These are phyloP conservation scores for Penicillium canescens DNA, from an alignment of 495 filamentous ascomycete species.

Conservation along the genomic window DNA sequence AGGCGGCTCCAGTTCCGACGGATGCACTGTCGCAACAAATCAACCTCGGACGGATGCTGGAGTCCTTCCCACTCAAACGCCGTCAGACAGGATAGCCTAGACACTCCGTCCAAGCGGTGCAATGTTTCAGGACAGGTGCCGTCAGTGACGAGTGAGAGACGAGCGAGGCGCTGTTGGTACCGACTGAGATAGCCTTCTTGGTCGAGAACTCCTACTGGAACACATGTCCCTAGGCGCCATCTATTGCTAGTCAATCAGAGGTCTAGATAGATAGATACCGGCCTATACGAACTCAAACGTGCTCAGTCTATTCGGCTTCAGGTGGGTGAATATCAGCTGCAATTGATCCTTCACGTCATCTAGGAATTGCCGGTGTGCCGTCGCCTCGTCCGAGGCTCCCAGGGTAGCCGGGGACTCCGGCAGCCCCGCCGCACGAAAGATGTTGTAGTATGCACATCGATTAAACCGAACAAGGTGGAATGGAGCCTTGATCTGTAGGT, in stretches of 20 bases:
- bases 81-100: neutral
- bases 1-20: conserved; percentile 3
- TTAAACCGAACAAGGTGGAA: conserved; percentile 10
- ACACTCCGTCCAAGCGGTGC: neutral
- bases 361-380: conserved; percentile 11
- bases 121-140: conserved; percentile 4
- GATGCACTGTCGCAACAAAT: conserved; percentile 5
- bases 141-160: conserved; percentile 10
- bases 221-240: conserved; percentile 11
- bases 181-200: neutral
- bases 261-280: neutral
- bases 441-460: conserved; percentile 8
- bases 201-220: conserved; percentile 8
- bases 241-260: conserved; percentile 3
- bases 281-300: conserved; percentile 2
- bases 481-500: conserved; percentile 7
- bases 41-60: conserved; percentile 6
- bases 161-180: neutral
- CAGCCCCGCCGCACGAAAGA: conserved; percentile 1
- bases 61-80: conserved; percentile 11
- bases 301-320: conserved; percentile 4
- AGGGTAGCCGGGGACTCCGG: neutral
- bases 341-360: conserved; percentile 11
- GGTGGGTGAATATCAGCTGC: neutral
- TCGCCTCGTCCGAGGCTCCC: conserved; percentile 5